phyloP scores from a whole-genome alignment of 306 rosid genomes.

The Pterocarpus macrocarpus region DNA sequence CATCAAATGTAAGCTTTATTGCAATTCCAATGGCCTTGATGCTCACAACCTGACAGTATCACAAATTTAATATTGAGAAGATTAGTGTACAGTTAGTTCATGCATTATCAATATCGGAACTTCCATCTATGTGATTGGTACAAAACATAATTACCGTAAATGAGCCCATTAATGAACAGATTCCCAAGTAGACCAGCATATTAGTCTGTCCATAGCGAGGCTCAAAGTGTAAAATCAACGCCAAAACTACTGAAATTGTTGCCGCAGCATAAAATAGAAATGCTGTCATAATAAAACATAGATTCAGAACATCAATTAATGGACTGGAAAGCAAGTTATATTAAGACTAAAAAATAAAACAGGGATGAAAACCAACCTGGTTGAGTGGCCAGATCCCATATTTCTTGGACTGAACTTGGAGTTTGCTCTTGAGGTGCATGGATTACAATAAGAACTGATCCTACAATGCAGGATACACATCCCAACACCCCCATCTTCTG shows the following conservation, averaged over 20 bases:
- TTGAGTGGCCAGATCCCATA: constrained; percentile 89
- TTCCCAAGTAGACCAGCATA: constrained; percentile 87
- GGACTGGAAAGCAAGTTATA: not conserved
- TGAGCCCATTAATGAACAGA: constrained; percentile 91
- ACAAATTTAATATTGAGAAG: constrained; percentile 27
- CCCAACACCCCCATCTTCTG: constrained; percentile 90
- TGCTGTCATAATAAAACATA: constrained; percentile 55
- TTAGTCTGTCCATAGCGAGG: constrained; percentile 85
- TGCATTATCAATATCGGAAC: constrained; percentile 23
- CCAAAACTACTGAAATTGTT: constrained; percentile 72
- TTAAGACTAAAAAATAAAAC: not conserved
- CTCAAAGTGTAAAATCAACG: constrained; percentile 83
- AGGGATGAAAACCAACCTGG: constrained; percentile 62
- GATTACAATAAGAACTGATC: constrained; percentile 87
- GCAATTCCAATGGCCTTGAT: constrained; percentile 97
- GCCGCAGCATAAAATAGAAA: constrained; percentile 72
- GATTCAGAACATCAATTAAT: constrained; percentile 32
- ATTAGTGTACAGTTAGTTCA: constrained; percentile 17
- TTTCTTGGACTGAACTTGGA: constrained; percentile 78
- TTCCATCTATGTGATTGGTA: constrained; percentile 9
- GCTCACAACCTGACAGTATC: constrained; percentile 83
- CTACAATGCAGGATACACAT: constrained; percentile 86
- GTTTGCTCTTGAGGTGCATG: constrained; percentile 94
- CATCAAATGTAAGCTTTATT: constrained; percentile 88
- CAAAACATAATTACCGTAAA: constrained; percentile 70